phyloP scores from a whole-genome alignment of 2,329 filamentous ascomycete species.

The Fusarium avenaceum region DNA sequence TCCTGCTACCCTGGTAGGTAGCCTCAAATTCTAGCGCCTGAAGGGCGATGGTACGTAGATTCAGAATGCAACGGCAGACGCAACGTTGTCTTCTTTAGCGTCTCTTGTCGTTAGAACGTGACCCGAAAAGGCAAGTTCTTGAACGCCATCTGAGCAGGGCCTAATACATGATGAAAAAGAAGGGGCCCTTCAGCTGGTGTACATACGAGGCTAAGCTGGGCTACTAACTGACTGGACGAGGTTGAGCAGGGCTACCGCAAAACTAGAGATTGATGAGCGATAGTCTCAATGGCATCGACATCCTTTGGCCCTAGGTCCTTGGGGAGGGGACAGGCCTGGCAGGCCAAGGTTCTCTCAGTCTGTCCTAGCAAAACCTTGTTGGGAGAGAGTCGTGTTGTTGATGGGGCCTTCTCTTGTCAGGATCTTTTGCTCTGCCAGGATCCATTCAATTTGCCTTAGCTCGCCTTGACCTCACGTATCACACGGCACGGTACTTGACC shows the following conservation, averaged over 20 bases:
- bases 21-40: constrained; percentile 27
- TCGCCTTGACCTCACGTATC: constrained; percentile 18
- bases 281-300: neutral
- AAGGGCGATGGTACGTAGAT: neutral
- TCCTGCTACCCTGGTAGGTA: constrained; percentile 6
- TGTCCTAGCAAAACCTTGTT: constrained; percentile 25
- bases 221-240: constrained; percentile 1
- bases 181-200: constrained; percentile 24
- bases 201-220: constrained; percentile 7
- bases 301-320: neutral
- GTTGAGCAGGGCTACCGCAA: neutral
- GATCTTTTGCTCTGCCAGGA: constrained; percentile 40
- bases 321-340: neutral
- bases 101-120: constrained; percentile 23
- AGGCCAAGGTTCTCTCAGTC: constrained; percentile 11
- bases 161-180: neutral
- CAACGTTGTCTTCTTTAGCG: constrained; percentile 42
- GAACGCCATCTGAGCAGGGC: constrained; percentile 28
- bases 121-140: constrained; percentile 22
- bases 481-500: constrained; percentile 42
- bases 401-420: constrained; percentile 19
- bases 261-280: constrained; percentile 21
- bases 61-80: constrained; percentile 34
- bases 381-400: constrained; percentile 18
- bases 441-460: constrained; percentile 32